A percentile compares a stretch with the other conserved stretches of the same genome.
Evolutionary conservation across 108 stramenopile genomes (phyloP).

Genomic region (Thalassiosira profunda): DNA sequence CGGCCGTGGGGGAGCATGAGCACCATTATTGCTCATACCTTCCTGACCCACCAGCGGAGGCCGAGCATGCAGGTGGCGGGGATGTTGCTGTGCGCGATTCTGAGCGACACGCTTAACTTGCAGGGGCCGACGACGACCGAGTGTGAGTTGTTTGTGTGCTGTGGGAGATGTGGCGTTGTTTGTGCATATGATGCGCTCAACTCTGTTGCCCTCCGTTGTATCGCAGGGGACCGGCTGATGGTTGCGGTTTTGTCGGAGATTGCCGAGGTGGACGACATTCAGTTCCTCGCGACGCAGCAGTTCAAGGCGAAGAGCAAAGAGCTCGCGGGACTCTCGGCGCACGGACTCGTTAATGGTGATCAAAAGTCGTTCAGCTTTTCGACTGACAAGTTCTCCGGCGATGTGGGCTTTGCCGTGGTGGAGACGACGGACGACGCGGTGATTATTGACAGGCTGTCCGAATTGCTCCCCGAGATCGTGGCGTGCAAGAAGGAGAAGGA

Average conservation of each 20-base stretch:
- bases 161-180: not conserved
- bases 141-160: conserved; percentile 11
- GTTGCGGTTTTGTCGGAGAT: conserved; percentile 73
- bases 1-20: conserved; percentile 82
- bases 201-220: not conserved
- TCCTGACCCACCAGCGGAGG: conserved; percentile 48
- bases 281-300: conserved; percentile 61
- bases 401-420: conserved; percentile 80
- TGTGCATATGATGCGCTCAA: not conserved
- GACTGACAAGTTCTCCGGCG: conserved; percentile 35
- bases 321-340: conserved; percentile 46
- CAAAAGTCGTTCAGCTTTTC: conserved; percentile 70
- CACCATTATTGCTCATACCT: conserved; percentile 78
- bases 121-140: conserved; percentile 80
- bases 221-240: conserved; percentile 50
- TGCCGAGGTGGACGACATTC: conserved; percentile 63
- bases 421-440: conserved; percentile 79
- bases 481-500: conserved; percentile 63
- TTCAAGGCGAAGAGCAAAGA: conserved; percentile 76
- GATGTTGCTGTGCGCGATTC: conserved; percentile 71
- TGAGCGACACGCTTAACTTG: conserved; percentile 79
- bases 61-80: conserved; percentile 53
- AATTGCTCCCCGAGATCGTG: conserved; percentile 63
- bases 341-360: conserved; percentile 71
- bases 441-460: conserved; percentile 52